Base-by-base conservation (phyloP, 352 stramenopile species). In the Globisporangium barbulae region DNA sequence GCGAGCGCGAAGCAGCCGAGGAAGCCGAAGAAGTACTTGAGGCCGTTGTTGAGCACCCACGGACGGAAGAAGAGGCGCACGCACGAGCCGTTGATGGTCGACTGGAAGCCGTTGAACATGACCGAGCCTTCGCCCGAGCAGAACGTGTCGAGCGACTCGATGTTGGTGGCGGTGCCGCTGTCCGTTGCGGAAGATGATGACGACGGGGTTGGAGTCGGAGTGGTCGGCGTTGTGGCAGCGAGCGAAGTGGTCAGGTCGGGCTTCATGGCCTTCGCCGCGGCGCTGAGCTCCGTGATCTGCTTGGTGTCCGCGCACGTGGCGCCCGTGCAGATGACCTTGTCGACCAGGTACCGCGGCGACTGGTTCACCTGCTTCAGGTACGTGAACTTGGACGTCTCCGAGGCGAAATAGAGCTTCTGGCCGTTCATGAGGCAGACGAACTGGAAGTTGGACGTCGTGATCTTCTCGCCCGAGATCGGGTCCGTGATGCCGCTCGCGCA, bases 321-420 rank as follows among this genome's bases (percentile, higher is more conserved):
- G 28, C 71, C 73, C 6, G 73, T 74, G 64, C 85, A 94, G 58
- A 88, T 80, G 35, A 81, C 70, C 37, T 65, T 77, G 22, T 79
- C 61, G 4, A 94, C 85, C 17, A 76, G 57, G 35, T 84, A 74
- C 30, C 83, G 78, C 8, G 75, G 73, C 54, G 73, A 35, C 22
- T 74, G 68, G 66, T 86, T 87, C 31, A 93, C 75, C 37, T 76
- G 84, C 47, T 50, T 63, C 10, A 91, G 61, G 71, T 92, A 94
- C 63, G 73, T 54, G 53, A 81, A 78, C 70, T 88, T 89, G 59
- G 72, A 89, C 28, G 62, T 65, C 55, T 89, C 73, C 22, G 83
- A 91, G 31, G 80, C 75, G 61, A 94, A 94, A 74, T 92, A 94
- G 59, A 94, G 81, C 73, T 93, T 94, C 71, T 94, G 85, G 58